Evolutionary conservation across 371 early-diverging fungal species (phyloP), one percentile per base, ranked within the genome.

Genomic region (Hamiltosporidium magnivora): DNA sequence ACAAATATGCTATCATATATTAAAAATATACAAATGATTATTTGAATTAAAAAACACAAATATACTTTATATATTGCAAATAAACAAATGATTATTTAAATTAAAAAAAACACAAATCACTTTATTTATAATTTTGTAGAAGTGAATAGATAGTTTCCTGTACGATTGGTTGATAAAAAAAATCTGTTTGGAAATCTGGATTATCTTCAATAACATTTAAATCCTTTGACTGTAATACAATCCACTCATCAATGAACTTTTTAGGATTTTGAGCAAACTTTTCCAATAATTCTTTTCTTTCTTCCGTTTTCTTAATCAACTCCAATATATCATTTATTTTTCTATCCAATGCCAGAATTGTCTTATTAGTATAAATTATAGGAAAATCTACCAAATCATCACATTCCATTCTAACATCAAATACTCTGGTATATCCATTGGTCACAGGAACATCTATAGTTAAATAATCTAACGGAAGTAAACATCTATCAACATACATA

Each of bases 61-160:
- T 25, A 25, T 25, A 0, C 25, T 25, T 25, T 25, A 25, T 25
- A 25, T 25, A 25, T 25, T 25, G 25, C 25, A 25, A 25, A 25
- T 25, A 25, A 0, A 25, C 25, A 25, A 25, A 25, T 25, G 25
- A 25, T 25, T 25, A 25, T 25, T 25, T 25, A 25, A 25, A 25
- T 25, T 0, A 25, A 25, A 25, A 25, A 25, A 25, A 25, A 25
- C 25, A 25, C 25, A 25, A 25, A 25, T 25, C 25, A 25, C 25
- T 25, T 25, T 74, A 68, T 64, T 68, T 61, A 43, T 70, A 49
- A 55, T 67, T 70, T 58, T 68, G 69, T 25, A 80, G 42, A 39
- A 81, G 54, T 44, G 77, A 73, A 72, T 70, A 79, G 8, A 81
- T 60, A 36, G 70, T 62, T 14, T 74, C 68, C 58, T 81, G 81